phyloP scores from a whole-genome alignment of 257 asterid species.

The Craterostigma plantagineum region DNA sequence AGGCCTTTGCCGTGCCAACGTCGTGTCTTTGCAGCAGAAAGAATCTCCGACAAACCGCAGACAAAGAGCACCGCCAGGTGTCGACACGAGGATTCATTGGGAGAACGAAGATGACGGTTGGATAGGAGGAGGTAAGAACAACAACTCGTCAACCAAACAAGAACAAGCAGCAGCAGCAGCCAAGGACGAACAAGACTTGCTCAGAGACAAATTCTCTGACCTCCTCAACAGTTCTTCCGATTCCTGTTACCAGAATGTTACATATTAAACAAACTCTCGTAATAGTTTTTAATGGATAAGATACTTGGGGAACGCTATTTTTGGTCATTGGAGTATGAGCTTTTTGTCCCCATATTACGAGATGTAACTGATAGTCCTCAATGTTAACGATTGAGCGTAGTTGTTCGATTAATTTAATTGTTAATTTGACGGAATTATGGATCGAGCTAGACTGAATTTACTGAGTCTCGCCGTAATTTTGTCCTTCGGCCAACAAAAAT shows the following conservation, averaged over 20 bases:
- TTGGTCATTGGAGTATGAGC: not conserved
- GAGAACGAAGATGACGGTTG: constrained; percentile 85
- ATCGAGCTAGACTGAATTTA: no score
- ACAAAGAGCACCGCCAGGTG: constrained; percentile 50
- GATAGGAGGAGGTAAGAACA: constrained; percentile 38
- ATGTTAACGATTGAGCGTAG: no score
- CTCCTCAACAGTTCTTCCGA: constrained; percentile 56
- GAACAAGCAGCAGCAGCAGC: constrained; percentile 23
- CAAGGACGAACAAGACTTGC: constrained; percentile 27
- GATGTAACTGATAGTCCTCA: no score
- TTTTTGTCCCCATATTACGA: no score
- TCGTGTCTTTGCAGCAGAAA: constrained; percentile 25
- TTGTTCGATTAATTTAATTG: no score
- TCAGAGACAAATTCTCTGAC: constrained; percentile 52
- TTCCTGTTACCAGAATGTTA: constrained; percentile 73
- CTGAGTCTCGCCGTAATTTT: no score
- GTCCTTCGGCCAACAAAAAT: no score
- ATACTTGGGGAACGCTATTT: not conserved
- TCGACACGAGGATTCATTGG: constrained; percentile 85
- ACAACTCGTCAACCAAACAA: no score
- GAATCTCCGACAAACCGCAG: constrained; percentile 16
- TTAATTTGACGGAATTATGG: no score
- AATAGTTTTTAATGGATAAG: not conserved
- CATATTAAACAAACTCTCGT: constrained; percentile 5
- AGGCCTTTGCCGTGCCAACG: constrained; percentile 5